Evolutionary conservation across 169 alveolate species (phyloP).

Genomic region (Miamiensis avidus): DNA sequence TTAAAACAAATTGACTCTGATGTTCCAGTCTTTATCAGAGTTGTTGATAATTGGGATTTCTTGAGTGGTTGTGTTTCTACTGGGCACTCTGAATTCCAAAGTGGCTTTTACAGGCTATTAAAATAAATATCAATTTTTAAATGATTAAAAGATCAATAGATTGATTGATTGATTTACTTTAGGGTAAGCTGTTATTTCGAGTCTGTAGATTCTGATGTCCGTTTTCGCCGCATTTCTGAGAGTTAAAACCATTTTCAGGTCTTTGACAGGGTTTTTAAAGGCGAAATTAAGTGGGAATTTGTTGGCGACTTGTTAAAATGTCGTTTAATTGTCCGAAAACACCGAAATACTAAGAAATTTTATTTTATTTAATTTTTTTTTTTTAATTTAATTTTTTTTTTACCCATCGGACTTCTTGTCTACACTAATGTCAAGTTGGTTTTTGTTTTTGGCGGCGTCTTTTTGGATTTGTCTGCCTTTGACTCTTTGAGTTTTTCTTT

Average conservation of each 20-base stretch:
- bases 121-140: too few species aligned
- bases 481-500: slow-evolving; percentile 1
- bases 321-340: background rate
- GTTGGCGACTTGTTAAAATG: background rate
- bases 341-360: background rate
- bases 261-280: slow-evolving; percentile 42
- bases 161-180: background rate
- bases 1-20: slow-evolving; percentile 70
- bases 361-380: too few species aligned
- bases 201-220: slow-evolving; percentile 44
- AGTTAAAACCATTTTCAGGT: slow-evolving; percentile 24
- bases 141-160: too few species aligned
- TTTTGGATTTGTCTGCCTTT: background rate
- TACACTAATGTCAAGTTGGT: background rate
- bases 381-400: too few species aligned
- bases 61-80: slow-evolving; percentile 77
- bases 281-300: slow-evolving; percentile 23
- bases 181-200: slow-evolving; percentile 33
- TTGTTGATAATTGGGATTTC: slow-evolving; percentile 91
- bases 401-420: background rate
- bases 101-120: slow-evolving; percentile 57
- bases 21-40: slow-evolving; percentile 88
- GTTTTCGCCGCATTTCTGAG: slow-evolving; percentile 27
- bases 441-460: background rate
- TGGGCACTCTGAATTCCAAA: slow-evolving; percentile 87